Evolutionary conservation across 441 rosid genomes (phyloP).

Genomic region (Populus hybrid): DNA sequence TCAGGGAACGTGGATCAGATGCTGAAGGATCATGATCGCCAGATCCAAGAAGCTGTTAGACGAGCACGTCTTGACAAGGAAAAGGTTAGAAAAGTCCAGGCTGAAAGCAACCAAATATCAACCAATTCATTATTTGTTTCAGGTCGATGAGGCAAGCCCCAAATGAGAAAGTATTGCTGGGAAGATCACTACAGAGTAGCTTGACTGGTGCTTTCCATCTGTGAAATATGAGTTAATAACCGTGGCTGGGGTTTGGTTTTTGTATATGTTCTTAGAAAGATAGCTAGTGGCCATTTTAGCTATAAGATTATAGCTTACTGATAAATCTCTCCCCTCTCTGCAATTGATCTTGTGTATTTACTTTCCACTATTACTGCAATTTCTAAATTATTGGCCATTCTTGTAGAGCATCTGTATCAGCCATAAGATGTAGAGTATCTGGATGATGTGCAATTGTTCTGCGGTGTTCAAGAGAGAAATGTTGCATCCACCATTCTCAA

Average conservation of each 20-base stretch:
- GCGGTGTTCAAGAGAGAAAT: slow-evolving; percentile 13
- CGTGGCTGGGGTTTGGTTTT: slow-evolving; percentile 19
- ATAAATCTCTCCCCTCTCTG: slow-evolving; percentile 15
- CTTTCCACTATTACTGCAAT: slow-evolving; percentile 25
- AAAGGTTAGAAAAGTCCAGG: slow-evolving; percentile 64
- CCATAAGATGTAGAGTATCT: slow-evolving; percentile 22
- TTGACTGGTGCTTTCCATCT: slow-evolving; percentile 18
- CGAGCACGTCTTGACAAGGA: slow-evolving; percentile 87
- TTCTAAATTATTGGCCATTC: slow-evolving; percentile 29
- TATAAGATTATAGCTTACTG: slow-evolving; percentile 25
- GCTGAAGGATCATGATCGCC: slow-evolving; percentile 91
- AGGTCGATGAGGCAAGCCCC: too few species aligned
- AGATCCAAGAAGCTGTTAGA: slow-evolving; percentile 86
- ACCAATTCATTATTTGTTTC: slow-evolving; percentile 56
- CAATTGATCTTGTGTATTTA: slow-evolving; percentile 25
- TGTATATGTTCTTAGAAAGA: slow-evolving; percentile 40
- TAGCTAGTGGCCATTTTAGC: slow-evolving; percentile 28
- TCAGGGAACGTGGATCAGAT: slow-evolving; percentile 87
- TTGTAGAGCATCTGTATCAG: slow-evolving; percentile 36
- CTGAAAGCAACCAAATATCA: slow-evolving; percentile 53
- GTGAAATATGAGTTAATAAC: slow-evolving; percentile 16
- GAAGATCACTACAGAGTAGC: slow-evolving; percentile 21
- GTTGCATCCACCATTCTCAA: slow-evolving; percentile 1
- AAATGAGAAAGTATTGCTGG: slow-evolving; percentile 7
- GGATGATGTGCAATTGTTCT: slow-evolving; percentile 6